A percentile compares a stretch with the other conserved stretches of the same genome.
Conservation (phyloP, 441 rosid genomes). For the Arabidopsis hybrid region DNA sequence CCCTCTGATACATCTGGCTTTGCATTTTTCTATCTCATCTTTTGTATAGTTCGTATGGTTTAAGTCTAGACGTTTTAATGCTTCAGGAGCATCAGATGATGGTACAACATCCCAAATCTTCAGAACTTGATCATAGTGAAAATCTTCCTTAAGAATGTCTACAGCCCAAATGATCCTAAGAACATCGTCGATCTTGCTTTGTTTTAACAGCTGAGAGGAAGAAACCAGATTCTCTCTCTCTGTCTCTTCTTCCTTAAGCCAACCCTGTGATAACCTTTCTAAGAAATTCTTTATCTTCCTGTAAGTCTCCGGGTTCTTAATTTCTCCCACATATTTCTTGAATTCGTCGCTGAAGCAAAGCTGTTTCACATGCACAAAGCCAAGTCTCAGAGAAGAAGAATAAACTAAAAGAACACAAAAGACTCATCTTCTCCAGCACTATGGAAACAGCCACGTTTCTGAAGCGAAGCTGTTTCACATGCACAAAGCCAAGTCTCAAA, state of each 20-base stretch:
- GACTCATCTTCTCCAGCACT: no score
- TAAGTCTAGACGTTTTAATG: slow-evolving; percentile 28
- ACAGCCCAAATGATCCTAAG: slow-evolving; percentile 47
- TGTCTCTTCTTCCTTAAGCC: slow-evolving; percentile 38
- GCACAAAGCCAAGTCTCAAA: no score
- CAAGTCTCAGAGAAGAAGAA: not conserved
- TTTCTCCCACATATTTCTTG: slow-evolving; percentile 38
- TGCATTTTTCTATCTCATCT: slow-evolving; percentile 31
- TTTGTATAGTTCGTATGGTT: slow-evolving; percentile 6
- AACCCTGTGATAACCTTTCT: slow-evolving; percentile 46
- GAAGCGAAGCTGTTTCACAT: no score
- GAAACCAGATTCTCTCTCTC: slow-evolving; percentile 26
- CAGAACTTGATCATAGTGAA: slow-evolving; percentile 42
- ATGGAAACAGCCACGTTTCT: no score
- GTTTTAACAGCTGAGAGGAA: slow-evolving; percentile 27
- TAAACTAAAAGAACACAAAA: not conserved
- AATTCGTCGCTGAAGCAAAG: slow-evolving; percentile 50
- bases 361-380: slow-evolving; percentile 30
- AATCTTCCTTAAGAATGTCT: slow-evolving; percentile 40
- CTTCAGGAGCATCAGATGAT: slow-evolving; percentile 26
- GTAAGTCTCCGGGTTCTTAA: slow-evolving; percentile 14
- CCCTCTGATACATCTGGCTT: slow-evolving; percentile 34
- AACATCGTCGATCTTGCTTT: slow-evolving; percentile 31
- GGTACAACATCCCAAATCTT: slow-evolving; percentile 58
- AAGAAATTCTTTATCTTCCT: slow-evolving; percentile 34